Evolutionary conservation across 495 filamentous ascomycete species (phyloP), one percentile per base, ranked within the genome.

Genomic region (Penicillium cosmopolitanum): DNA sequence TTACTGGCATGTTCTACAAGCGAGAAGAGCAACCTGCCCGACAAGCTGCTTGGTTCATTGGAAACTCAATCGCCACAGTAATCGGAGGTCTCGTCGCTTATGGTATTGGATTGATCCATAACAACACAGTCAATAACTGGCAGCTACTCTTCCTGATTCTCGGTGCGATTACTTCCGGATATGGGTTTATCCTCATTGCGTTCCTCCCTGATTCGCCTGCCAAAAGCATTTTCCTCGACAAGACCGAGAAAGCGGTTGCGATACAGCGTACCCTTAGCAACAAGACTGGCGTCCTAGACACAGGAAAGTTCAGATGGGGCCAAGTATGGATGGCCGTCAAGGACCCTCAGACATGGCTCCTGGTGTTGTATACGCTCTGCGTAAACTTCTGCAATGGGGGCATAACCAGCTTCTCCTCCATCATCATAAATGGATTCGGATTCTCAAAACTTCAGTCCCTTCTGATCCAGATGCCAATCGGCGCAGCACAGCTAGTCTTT

Each of bases 1-100:
- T 85, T n/a, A 82, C 83, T 42, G 78, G 77, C 9, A 83, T 84
- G 79, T 86, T 80, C 67, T 87, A 84, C 65, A 79, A 68, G 6
- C 64, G 73, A 33, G 68, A 71, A 9, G 80, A 87, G 61, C 84
- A 87, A 51, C 81, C 82, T 0, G 66, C 81, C 25, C 77, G 83
- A 19, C 83, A 82, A 51, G 81, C 78, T 12, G 63, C 81, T 3
- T 86, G 83, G 84, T 86, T 83, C 51, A 23, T 62, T 16, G 68
- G 64, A n/a, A 85, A 84, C 61, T 80, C 77, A 2, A 74, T 76
- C 35, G 83, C 78, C 4, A 75, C 79, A 19, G 73, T 80, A 23
- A 67, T 82, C 31, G 81, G 80, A 40, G 79, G 77, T 9, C 53
- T 76, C 19, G 57, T 80, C 9, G 74, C 70, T 5, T 81, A 81